Percentiles rank a stretch among this genome's conserved stretches.
These are phyloP conservation scores for Alternaria sp. DNA, from an alignment of 2,329 filamentous ascomycete genomes.

Conservation along the genomic window DNA sequence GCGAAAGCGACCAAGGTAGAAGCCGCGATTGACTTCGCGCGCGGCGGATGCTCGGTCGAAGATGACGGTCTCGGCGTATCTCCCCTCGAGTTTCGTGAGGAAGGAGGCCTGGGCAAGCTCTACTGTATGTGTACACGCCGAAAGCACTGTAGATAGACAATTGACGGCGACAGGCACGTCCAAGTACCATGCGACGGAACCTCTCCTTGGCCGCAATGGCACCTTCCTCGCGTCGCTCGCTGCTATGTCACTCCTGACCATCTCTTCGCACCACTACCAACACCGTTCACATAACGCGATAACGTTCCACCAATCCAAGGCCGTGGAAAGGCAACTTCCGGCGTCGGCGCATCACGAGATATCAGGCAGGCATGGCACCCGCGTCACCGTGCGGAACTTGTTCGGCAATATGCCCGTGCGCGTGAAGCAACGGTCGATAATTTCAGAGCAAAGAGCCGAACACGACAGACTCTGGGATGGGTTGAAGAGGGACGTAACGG, in stretches of 20 bases:
- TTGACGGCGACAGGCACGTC: slow-evolving; percentile 71
- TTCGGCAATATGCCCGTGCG: slow-evolving; percentile 93
- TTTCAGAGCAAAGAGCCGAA: slow-evolving; percentile 58
- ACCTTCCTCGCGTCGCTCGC: slow-evolving; percentile 79
- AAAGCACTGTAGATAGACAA: not conserved
- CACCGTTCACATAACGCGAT: slow-evolving; percentile 69
- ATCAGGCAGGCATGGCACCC: slow-evolving; percentile 71
- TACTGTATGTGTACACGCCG: slow-evolving; percentile 63
- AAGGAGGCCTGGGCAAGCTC: slow-evolving; percentile 74
- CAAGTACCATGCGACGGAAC: slow-evolving; percentile 59
- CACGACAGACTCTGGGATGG: slow-evolving; percentile 69
- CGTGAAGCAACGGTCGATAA: slow-evolving; percentile 75
- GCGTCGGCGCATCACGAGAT: slow-evolving; percentile 64
- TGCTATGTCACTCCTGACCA: slow-evolving; percentile 74
- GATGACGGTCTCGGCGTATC: slow-evolving; percentile 84
- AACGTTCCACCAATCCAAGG: slow-evolving; percentile 71
- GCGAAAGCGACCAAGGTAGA: slow-evolving; percentile 72
- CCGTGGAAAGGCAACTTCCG: slow-evolving; percentile 69
- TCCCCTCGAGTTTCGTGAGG: slow-evolving; percentile 72
- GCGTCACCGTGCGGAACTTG: slow-evolving; percentile 76
- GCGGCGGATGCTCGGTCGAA: slow-evolving; percentile 79
- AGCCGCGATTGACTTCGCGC: slow-evolving; percentile 74
- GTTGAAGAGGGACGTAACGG: slow-evolving; percentile 65
- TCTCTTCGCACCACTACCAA: slow-evolving; percentile 73
- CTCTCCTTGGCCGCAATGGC: slow-evolving; percentile 71